Base-by-base conservation (phyloP, 2,329 filamentous ascomycete species). In the Amphichorda felina region DNA sequence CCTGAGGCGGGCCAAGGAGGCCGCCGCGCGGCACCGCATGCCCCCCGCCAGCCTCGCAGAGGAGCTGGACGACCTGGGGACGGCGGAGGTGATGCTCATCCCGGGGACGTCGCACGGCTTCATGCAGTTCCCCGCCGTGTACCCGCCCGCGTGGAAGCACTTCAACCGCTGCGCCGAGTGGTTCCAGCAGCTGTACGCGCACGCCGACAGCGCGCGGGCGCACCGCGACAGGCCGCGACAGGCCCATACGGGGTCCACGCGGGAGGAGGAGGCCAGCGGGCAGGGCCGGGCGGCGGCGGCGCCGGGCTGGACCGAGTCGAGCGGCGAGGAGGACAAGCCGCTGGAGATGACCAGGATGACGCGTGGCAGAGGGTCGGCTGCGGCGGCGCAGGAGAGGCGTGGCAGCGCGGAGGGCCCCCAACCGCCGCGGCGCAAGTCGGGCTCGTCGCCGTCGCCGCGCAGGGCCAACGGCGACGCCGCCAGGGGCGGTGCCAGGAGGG, bases 31-130 rank as follows among this genome's bases (percentile, higher is more conserved):
- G 15, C 40, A 41, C 16, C 28, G 33, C 27, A 21, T 45, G n/a
- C 42, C 36, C 31, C 36, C 40, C 16, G 42, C 40, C 27, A 38
- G 40, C 4, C 41, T 35, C 25, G 44, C 44, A 15, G 57, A 49
- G 10, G 53, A 65, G 26, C 54, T 59, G 16, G 61, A 70, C 27
- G 59, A 62, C 10, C 49, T 45, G 9, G 56, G 57, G 60, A 25
- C 62, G 57, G 22, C 72, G 8, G 86, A 95, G 50, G 83, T 95
- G 2, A 74, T 78, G 14, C 65, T 96, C 17, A 79, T 98, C 4
- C 87, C 88, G 0, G 88, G 89, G 0, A 85, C 94, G 33, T 87
- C 79, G 4, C 91, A 98, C 50, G 91, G 91, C 1, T 98, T 98
- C 56, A 61, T 95, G 46, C 88, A 95, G 51, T 94, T 98, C 51